phyloP scores from a whole-genome alignment of 139 green algal genomes.

The Chlorella sp. region DNA sequence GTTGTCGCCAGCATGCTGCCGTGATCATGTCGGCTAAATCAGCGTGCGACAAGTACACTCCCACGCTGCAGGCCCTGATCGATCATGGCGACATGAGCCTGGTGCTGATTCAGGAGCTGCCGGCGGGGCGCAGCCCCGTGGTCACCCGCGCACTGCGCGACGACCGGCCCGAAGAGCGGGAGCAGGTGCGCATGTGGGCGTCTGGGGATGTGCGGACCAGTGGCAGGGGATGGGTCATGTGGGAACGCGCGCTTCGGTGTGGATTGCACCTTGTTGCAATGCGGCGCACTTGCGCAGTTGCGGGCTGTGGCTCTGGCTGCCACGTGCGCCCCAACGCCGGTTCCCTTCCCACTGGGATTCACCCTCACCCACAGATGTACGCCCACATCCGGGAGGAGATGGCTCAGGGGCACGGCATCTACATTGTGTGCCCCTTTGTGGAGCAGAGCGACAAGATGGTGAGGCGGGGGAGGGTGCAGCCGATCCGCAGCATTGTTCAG shows the following conservation, averaged over 20 bases:
- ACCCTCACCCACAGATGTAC: slow-evolving; percentile 48
- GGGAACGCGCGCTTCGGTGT: too few relatives aligned
- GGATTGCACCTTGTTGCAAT: too few relatives aligned
- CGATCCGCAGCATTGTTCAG: too few relatives aligned
- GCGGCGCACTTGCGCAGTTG: too few relatives aligned
- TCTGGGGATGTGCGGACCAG: background rate
- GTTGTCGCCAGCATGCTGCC: too few relatives aligned
- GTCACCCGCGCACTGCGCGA: slow-evolving; percentile 58
- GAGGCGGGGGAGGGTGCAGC: background rate
- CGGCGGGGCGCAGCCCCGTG: slow-evolving; percentile 75
- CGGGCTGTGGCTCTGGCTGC: too few relatives aligned
- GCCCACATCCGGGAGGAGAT: slow-evolving; percentile 68
- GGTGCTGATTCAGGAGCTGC: slow-evolving; percentile 72
- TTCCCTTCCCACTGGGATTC: too few relatives aligned
- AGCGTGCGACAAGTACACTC: too few relatives aligned
- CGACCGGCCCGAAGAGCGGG: slow-evolving; percentile 2
- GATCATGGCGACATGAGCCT: slow-evolving; percentile 72
- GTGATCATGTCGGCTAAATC: too few relatives aligned
- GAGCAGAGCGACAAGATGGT: slow-evolving; percentile 51
- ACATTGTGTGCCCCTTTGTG: slow-evolving; percentile 71
- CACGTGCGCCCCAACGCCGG: too few relatives aligned
- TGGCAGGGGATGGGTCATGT: too few relatives aligned
- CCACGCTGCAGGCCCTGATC: slow-evolving; percentile 65
- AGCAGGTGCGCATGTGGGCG: slow-evolving; percentile 43
- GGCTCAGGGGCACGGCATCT: slow-evolving; percentile 51